phyloP scores from a whole-genome alignment of 257 asterid species.

The Solanum raphanifolium region DNA sequence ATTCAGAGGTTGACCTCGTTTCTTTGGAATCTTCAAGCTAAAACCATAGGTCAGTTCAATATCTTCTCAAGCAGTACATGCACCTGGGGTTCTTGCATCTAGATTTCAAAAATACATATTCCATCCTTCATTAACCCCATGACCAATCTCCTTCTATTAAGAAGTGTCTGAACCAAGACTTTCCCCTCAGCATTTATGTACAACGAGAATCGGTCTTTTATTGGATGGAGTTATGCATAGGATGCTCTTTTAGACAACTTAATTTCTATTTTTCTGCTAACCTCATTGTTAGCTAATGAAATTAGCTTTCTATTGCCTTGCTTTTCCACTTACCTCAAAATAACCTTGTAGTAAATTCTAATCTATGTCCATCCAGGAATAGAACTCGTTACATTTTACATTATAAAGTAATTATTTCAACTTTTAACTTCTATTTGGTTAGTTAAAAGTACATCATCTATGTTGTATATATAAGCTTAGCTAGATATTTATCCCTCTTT shows the following conservation, averaged over 20 bases:
- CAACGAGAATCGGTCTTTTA: background rate
- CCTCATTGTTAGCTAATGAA: background rate
- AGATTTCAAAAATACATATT: background rate
- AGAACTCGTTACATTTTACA: background rate
- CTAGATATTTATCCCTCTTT: background rate
- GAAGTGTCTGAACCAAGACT: background rate
- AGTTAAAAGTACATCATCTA: background rate
- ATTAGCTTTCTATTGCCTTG: background rate
- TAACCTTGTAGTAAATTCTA: background rate
- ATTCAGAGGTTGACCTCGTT: background rate
- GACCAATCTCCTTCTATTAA: background rate
- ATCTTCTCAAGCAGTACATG: background rate
- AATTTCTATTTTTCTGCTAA: background rate
- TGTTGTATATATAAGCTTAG: background rate
- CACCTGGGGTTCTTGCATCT: background rate
- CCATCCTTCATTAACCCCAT: background rate
- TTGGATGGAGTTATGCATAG: background rate
- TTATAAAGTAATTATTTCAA: background rate
- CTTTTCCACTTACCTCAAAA: background rate
- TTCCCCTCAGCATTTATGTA: background rate
- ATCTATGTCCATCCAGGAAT: background rate
- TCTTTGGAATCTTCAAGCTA: background rate
- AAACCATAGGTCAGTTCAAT: background rate
- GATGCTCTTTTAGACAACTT: background rate
- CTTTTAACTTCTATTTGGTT: background rate